Conservation (phyloP, 352 stramenopile species). For the Globisporangium rhizosaccharum region DNA sequence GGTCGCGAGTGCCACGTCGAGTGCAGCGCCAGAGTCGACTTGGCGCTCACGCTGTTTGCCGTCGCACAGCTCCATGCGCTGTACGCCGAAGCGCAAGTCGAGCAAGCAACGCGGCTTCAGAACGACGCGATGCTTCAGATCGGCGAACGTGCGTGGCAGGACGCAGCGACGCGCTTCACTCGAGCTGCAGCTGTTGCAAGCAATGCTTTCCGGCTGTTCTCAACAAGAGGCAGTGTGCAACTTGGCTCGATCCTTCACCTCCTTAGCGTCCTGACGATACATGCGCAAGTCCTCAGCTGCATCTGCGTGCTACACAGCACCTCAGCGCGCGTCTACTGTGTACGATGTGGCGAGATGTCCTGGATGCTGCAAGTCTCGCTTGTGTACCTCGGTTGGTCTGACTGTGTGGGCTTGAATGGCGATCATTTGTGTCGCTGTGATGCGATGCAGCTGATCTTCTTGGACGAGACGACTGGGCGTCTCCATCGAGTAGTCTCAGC, state of each 20-base stretch:
- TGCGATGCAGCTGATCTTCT: constrained; percentile 29
- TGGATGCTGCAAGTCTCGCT: too few species aligned
- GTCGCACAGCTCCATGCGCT: constrained; percentile 32
- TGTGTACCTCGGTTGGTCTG: neutral
- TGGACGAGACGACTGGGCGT: constrained; percentile 32
- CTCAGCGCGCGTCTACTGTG: constrained; percentile 12
- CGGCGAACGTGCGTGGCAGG: constrained; percentile 24
- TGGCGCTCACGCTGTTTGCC: constrained; percentile 27
- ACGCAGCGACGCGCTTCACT: constrained; percentile 20
- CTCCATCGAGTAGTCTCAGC: constrained; percentile 28
- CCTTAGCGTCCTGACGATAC: constrained; percentile 9
- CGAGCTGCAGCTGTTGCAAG: constrained; percentile 12
- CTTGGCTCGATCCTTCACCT: constrained; percentile 5
- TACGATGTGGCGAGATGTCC: neutral
- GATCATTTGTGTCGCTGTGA: neutral
- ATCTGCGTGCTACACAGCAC: constrained; percentile 25
- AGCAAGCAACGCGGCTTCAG: constrained; percentile 9
- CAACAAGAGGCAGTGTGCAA: neutral
- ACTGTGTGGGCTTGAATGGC: neutral
- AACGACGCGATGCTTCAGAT: constrained; percentile 19
- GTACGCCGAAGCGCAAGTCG: constrained; percentile 24
- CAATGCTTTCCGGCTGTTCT: neutral
- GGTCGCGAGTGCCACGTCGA: constrained; percentile 19
- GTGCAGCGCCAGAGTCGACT: constrained; percentile 25
- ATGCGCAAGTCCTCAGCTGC: constrained; percentile 8